Conservation (phyloP, 352 stramenopile species). For the Globisporangium okanoganense region DNA sequence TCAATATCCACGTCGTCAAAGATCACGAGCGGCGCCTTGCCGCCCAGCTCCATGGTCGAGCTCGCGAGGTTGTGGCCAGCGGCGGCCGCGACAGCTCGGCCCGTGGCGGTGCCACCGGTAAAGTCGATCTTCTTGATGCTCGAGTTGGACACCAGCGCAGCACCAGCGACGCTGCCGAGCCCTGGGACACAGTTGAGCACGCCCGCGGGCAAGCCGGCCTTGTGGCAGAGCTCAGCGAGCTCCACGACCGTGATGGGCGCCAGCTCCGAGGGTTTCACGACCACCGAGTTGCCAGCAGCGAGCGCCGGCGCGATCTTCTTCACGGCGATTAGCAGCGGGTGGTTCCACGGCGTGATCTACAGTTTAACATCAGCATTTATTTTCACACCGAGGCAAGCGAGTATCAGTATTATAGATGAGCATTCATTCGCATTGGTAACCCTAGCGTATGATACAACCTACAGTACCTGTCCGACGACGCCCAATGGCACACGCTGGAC, state of each 20-base stretch:
- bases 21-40: slow-evolving; percentile 66
- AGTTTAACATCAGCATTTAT: background rate
- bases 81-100: slow-evolving; percentile 28
- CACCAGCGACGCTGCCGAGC: slow-evolving; percentile 28
- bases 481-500: slow-evolving; percentile 53
- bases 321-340: slow-evolving; percentile 72
- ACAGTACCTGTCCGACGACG: slow-evolving; percentile 42
- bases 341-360: slow-evolving; percentile 80
- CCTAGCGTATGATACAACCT: background rate
- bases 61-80: slow-evolving; percentile 40
- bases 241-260: slow-evolving; percentile 54
- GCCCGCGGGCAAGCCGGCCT: slow-evolving; percentile 33
- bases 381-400: background rate
- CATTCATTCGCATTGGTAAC: background rate
- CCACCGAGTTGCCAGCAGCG: slow-evolving; percentile 71
- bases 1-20: slow-evolving; percentile 61
- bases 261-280: slow-evolving; percentile 87
- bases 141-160: slow-evolving; percentile 28
- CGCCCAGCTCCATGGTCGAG: slow-evolving; percentile 65
- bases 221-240: slow-evolving; percentile 36
- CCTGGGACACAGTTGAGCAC: slow-evolving; percentile 51
- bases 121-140: slow-evolving; percentile 61
- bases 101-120: slow-evolving; percentile 39
- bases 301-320: slow-evolving; percentile 70
- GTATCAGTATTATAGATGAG: background rate